Evolutionary conservation across 148 eudicot genomes (phyloP).

Genomic region (Vaccinium vitisidaea): DNA sequence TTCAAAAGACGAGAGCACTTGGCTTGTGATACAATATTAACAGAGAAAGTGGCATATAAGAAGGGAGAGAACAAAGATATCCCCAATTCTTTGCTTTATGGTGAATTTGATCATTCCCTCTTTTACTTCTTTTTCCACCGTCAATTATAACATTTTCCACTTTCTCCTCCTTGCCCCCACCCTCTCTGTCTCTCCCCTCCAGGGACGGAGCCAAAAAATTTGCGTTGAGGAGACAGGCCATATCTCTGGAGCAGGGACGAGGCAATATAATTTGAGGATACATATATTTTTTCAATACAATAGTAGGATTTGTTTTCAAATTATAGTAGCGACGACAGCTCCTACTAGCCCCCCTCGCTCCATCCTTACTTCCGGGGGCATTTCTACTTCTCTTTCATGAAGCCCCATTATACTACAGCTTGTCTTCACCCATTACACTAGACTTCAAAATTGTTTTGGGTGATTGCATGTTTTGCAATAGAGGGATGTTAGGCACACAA

Average conservation of each 20-base stretch:
- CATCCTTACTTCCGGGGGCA: neutral
- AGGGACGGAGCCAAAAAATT: too few species aligned
- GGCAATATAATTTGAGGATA: too few species aligned
- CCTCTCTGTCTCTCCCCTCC: too few species aligned
- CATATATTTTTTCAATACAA: too few species aligned
- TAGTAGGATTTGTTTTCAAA: too few species aligned
- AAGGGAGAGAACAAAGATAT: neutral
- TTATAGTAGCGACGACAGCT: too few species aligned
- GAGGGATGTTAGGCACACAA: too few species aligned
- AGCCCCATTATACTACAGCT: neutral
- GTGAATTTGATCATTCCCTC: constrained; percentile 9
- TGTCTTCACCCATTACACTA: neutral
- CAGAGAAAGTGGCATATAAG: neutral
- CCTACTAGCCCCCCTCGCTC: too few species aligned
- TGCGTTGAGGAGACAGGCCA: too few species aligned
- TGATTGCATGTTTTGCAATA: neutral
- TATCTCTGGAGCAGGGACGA: too few species aligned
- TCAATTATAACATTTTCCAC: constrained; percentile 9
- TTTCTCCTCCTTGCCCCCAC: neutral
- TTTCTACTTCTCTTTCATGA: neutral
- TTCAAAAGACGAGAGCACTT: neutral
- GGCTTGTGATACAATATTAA: neutral
- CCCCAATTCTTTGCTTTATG: constrained; percentile 12
- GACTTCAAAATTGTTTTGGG: neutral
- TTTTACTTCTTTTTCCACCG: constrained; percentile 13